Percentiles rank a stretch among this genome's conserved stretches.
phyloP scores from a whole-genome alignment of 495 filamentous ascomycete genomes.

The Tuber umbilicatum region DNA sequence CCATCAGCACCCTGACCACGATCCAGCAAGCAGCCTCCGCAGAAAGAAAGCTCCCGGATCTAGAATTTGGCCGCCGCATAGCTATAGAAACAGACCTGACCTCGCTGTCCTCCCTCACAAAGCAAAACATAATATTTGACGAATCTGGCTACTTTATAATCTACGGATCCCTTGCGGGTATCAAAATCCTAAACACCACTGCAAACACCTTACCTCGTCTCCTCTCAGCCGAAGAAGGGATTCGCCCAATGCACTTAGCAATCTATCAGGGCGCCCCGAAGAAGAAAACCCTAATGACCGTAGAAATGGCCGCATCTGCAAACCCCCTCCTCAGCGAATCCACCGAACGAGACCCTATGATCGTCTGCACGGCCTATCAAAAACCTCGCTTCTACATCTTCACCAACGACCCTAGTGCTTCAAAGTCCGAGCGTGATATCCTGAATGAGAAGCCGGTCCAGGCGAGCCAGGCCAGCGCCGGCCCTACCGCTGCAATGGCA shows the following conservation, averaged over 20 bases:
- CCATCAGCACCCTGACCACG: conserved; percentile 71
- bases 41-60: conserved; percentile 66
- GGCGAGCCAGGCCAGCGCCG: conserved; percentile 12
- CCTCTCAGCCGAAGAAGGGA: conserved; percentile 80
- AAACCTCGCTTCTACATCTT: conserved; percentile 98
- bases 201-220: conserved; percentile 84
- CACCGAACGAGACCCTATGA: conserved; percentile 82
- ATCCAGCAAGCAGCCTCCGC: conserved; percentile 92
- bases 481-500: conserved; percentile 43
- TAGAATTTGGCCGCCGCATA: conserved; percentile 86
- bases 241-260: conserved; percentile 71
- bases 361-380: conserved; percentile 72
- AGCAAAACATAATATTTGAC: conserved; percentile 83
- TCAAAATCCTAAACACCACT: conserved; percentile 89
- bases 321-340: conserved; percentile 93
- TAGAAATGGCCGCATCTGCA: conserved; percentile 93
- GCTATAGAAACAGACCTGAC: conserved; percentile 85
- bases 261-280: conserved; percentile 95
- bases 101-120: conserved; percentile 48
- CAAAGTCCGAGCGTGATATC: conserved; percentile 78
- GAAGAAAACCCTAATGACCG: conserved; percentile 82
- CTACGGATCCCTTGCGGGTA: conserved; percentile 80
- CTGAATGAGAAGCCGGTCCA: conserved; percentile 83
- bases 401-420: conserved; percentile 77
- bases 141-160: conserved; percentile 93